phyloP scores from a whole-genome alignment of 2,329 filamentous ascomycete species.

The Chaetomiaceae sp. region DNA sequence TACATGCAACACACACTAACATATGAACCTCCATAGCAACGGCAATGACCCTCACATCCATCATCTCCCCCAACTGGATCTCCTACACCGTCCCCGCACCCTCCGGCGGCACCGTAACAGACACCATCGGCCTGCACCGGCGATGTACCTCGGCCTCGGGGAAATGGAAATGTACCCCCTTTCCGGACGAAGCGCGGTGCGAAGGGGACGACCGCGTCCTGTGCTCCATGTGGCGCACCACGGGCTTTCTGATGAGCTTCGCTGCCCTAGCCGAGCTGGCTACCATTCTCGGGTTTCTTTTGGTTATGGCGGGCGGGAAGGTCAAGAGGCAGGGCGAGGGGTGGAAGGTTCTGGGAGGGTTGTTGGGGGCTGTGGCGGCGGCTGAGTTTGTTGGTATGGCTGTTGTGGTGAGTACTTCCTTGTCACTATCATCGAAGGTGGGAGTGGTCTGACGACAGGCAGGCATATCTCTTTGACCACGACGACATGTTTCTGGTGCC shows the following conservation, averaged over 20 bases:
- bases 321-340: constrained; percentile 68
- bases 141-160: constrained; percentile 69
- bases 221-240: constrained; percentile 86
- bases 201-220: constrained; percentile 43
- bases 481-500: constrained; percentile 75
- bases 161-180: constrained; percentile 34
- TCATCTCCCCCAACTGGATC: constrained; percentile 68
- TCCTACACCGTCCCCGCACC: constrained; percentile 54
- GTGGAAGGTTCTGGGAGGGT: constrained; percentile 68
- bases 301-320: constrained; percentile 75
- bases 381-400: constrained; percentile 73
- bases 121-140: constrained; percentile 73
- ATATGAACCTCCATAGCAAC: constrained; percentile 48
- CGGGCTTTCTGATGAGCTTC: constrained; percentile 84
- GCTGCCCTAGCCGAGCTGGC: constrained; percentile 77
- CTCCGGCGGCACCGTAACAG: constrained; percentile 44
- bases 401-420: constrained; percentile 64
- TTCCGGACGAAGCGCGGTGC: constrained; percentile 54
- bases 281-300: constrained; percentile 71
- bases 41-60: constrained; percentile 65
- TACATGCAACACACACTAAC: neutral
- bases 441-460: constrained; percentile 5
- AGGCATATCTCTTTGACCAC: constrained; percentile 81
- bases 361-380: constrained; percentile 62
- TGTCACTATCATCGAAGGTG: neutral